phyloP scores from a whole-genome alignment of 129 eudicot species.

The Helianthus tuberosus region DNA sequence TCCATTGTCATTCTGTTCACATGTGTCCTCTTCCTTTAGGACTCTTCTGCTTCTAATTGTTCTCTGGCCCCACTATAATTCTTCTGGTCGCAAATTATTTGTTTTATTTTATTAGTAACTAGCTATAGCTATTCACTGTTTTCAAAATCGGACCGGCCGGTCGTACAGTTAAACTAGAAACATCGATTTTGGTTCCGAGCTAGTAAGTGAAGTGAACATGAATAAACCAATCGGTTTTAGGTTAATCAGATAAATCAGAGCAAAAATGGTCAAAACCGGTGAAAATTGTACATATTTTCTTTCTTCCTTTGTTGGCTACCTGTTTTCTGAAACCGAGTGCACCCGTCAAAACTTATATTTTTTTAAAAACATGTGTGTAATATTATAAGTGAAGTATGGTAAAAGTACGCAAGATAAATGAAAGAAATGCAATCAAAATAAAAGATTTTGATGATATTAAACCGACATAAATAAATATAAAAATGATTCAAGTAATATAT shows the following conservation, averaged over 20 bases:
- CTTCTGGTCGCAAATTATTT: constrained; percentile 10
- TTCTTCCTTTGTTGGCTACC: too few relatives aligned
- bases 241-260: too few relatives aligned
- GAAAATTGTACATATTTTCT: too few relatives aligned
- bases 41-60: constrained; percentile 37
- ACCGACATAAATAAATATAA: constrained; percentile 19
- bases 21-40: constrained; percentile 35
- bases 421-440: constrained; percentile 16
- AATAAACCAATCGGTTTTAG: too few relatives aligned
- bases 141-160: too few relatives aligned
- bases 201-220: too few relatives aligned
- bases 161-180: too few relatives aligned
- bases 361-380: neutral
- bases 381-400: neutral
- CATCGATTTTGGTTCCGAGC: too few relatives aligned
- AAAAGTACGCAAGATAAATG: neutral
- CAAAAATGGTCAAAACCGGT: too few relatives aligned
- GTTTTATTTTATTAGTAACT: neutral
- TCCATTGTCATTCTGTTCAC: constrained; percentile 36
- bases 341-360: neutral
- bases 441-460: constrained; percentile 22
- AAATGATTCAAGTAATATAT: constrained; percentile 20
- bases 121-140: neutral
- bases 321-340: too few relatives aligned
- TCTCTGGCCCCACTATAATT: constrained; percentile 37